A percentile compares a stretch with the other conserved stretches of the same genome.
phyloP scores from a whole-genome alignment of 2,329 filamentous ascomycete genomes.

The Blastomyces emzantsi region DNA sequence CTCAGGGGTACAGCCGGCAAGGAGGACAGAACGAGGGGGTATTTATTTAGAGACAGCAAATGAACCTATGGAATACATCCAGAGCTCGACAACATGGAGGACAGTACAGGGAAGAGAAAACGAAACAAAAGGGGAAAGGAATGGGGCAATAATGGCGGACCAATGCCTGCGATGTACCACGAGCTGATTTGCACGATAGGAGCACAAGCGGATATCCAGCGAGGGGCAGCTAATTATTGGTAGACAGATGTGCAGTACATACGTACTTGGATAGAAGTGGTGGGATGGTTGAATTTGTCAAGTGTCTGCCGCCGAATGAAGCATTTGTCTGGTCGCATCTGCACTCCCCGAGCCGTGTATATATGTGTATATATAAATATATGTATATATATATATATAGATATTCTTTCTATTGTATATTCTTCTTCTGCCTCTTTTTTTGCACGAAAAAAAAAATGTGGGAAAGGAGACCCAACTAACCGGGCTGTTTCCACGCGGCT shows the following conservation, averaged over 20 bases:
- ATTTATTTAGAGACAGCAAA: slow-evolving; percentile 8
- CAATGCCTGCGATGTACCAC: slow-evolving; percentile 6
- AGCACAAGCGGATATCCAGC: slow-evolving; percentile 2
- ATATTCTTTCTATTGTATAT: background rate
- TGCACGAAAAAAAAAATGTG: no score
- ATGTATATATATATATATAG: background rate
- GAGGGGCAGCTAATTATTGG: slow-evolving; percentile 7
- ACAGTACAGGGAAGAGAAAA: slow-evolving; percentile 12
- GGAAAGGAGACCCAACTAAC: background rate
- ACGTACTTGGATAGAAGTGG: slow-evolving; percentile 5
- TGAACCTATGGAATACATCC: slow-evolving; percentile 6
- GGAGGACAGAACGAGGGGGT: slow-evolving; percentile 1
- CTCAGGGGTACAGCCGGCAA: slow-evolving; percentile 4
- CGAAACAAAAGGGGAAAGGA: slow-evolving; percentile 12
- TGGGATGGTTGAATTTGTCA: background rate
- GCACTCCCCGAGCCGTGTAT: background rate
- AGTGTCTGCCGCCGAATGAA: background rate
- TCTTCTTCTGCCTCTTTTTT: no score
- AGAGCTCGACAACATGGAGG: background rate
- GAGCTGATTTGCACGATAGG: slow-evolving; percentile 11
- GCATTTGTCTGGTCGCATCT: background rate
- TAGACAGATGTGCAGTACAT: slow-evolving; percentile 4
- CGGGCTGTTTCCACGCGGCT: slow-evolving; percentile 1
- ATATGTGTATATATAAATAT: background rate
- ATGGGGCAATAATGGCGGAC: slow-evolving; percentile 7